Base-by-base conservation (phyloP, 345 rosid genomes). In the Eucalyptus curtisii region DNA sequence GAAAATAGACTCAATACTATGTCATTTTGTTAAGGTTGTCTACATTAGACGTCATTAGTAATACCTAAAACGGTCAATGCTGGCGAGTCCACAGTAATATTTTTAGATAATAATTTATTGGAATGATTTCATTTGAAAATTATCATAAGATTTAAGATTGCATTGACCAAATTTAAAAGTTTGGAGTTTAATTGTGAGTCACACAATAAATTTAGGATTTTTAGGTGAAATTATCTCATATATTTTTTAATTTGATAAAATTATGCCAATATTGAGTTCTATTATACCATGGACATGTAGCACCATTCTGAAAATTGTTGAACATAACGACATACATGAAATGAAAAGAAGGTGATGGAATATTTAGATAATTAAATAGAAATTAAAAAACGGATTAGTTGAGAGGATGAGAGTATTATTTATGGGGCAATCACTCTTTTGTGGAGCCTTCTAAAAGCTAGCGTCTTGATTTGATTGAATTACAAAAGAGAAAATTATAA, bases 81-180 rank as follows among this genome's bases (percentile, higher is more conserved):
- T 24, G 1, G 13, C 61, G 0, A 12, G 16, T 61, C 3, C 19
- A 61, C 9, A 4, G 1, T 1, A 64, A 4, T 4, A 64, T 64
- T 64, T 64, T 64, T 14, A 64, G 33, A 8, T 19, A 4, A n/a
- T 64, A 30, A 12, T 30, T 64, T 15, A 64, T 14, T 1, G 2
- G 16, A 64, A 64, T 15, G 9, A 30, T 31, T 13, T 0, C 3
- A 30, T 64, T 64, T 0, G 33, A 64, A 64, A 30, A 52, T 64
- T 16, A 64, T 30, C 33, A 64, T 2, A 1, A 30, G 8, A n/a
- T 64, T 30, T 64, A 64, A 15, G 3, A 64, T 64, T 3, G 3
- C 19, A 64, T n/a, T 13, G 10, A 64, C 19, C 8, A 64, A 64
- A 64, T 64, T n/a, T 64, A 64, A 64, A 64, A 52, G 9, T 52